Percentiles rank a stretch among this genome's conserved stretches.
phyloP scores from a whole-genome alignment of 106 monocot species.

The Dactylorhiza incarnata region DNA sequence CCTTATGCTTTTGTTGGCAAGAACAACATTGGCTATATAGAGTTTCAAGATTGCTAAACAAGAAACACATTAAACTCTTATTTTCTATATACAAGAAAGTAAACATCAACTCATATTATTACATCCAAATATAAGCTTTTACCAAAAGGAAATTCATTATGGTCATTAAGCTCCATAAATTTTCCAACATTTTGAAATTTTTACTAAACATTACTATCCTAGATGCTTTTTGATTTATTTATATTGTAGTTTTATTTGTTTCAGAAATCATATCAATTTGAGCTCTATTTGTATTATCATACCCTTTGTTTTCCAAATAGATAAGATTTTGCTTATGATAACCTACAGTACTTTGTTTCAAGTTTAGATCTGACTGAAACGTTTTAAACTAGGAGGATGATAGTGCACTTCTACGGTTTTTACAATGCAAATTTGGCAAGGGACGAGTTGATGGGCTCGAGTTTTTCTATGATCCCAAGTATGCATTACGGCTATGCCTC shows the following conservation, averaged over 20 bases:
- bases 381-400: slow-evolving; percentile 71
- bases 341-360: not conserved
- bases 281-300: not conserved
- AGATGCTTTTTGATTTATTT: not conserved
- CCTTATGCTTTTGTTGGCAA: too few species aligned
- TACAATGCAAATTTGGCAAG: slow-evolving; percentile 90
- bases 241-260: not conserved
- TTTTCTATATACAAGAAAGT: too few species aligned
- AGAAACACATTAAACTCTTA: too few species aligned
- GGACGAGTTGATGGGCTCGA: slow-evolving; percentile 56
- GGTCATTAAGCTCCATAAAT: too few species aligned
- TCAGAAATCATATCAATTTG: not conserved
- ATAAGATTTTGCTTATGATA: not conserved
- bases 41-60: too few species aligned
- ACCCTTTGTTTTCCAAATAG: not conserved
- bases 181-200: not conserved
- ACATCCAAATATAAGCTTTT: too few species aligned
- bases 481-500: slow-evolving; percentile 83
- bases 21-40: too few species aligned
- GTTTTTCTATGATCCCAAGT: slow-evolving; percentile 96
- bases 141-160: too few species aligned
- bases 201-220: not conserved
- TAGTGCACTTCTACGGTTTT: slow-evolving; percentile 74
- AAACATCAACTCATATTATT: too few species aligned
- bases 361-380: not conserved